Evolutionary conservation across 768 basidiomycete species (phyloP).

Genomic region (Tylopilus sp.): DNA sequence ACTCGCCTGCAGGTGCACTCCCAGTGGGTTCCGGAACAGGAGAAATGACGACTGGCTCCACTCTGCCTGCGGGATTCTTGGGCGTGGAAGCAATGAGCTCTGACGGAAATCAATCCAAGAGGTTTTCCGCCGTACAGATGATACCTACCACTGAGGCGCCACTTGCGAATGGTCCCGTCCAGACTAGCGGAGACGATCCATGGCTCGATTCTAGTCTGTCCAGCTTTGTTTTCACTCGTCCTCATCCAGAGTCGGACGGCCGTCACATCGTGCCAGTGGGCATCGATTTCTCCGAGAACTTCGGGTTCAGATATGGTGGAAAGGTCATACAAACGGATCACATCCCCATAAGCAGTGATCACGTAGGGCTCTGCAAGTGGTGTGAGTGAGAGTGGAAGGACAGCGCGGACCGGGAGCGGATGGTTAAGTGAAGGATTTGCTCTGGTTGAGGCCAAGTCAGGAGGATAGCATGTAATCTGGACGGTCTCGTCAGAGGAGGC

Average conservation of each 20-base stretch:
- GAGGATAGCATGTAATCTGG: constrained; percentile 51
- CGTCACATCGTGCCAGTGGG: constrained; percentile 88
- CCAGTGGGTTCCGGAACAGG: constrained; percentile 28
- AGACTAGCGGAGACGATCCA: constrained; percentile 84
- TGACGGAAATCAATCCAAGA: constrained; percentile 4
- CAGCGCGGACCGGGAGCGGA: constrained; percentile 61
- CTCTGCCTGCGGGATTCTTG: constrained; percentile 16
- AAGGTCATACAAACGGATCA: constrained; percentile 77
- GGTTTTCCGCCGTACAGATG: not conserved
- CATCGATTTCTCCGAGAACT: constrained; percentile 71
- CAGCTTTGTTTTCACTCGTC: constrained; percentile 41
- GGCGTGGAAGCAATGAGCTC: constrained; percentile 28
- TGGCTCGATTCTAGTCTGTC: constrained; percentile 54
- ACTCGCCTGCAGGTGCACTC: constrained; percentile 30
- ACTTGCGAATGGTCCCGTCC: constrained; percentile 84
- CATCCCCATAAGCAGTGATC: constrained; percentile 81
- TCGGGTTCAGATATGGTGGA: constrained; percentile 66
- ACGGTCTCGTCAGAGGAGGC: constrained; percentile 90
- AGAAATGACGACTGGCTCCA: constrained; percentile 18
- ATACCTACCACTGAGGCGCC: constrained; percentile 64
- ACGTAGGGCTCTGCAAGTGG: constrained; percentile 69
- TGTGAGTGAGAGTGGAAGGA: constrained; percentile 67
- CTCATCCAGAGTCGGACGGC: constrained; percentile 72
- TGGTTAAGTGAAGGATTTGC: constrained; percentile 54
- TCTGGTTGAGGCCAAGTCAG: constrained; percentile 30